A percentile compares a stretch with the other conserved stretches of the same genome.
These are phyloP conservation scores for Westerdykella aurantiaca DNA, from an alignment of 2,329 filamentous ascomycete genomes.

Conservation along the genomic window DNA sequence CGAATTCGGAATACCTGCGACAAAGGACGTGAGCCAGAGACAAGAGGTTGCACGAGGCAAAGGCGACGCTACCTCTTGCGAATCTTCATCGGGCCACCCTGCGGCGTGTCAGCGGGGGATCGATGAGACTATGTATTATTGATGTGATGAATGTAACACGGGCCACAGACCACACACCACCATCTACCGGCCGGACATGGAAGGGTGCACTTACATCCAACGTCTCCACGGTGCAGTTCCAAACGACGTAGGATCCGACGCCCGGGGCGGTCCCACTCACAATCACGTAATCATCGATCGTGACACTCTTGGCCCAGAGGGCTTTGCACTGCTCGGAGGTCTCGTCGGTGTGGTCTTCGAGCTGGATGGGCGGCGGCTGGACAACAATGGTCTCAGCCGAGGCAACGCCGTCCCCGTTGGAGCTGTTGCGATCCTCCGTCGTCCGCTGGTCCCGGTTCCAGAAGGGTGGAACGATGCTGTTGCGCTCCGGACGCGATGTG, in stretches of 20 bases:
- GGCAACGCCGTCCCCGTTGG: slow-evolving; percentile 17
- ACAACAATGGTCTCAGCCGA: slow-evolving; percentile 23
- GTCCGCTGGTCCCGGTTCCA: slow-evolving; percentile 41
- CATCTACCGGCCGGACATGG: slow-evolving; percentile 1
- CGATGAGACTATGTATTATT: neutral
- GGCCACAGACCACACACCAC: neutral
- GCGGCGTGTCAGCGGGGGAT: slow-evolving; percentile 3
- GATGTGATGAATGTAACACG: neutral
- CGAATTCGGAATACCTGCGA: slow-evolving; percentile 82
- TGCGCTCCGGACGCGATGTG: slow-evolving; percentile 23
- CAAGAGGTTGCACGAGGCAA: neutral
- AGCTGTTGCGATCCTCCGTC: slow-evolving; percentile 19
- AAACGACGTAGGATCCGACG: slow-evolving; percentile 88
- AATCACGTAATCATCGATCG: slow-evolving; percentile 57
- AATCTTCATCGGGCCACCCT: slow-evolving; percentile 54
- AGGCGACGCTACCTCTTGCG: slow-evolving; percentile 49
- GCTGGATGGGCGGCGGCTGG: slow-evolving; percentile 46
- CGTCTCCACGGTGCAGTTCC: slow-evolving; percentile 84
- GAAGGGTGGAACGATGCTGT: slow-evolving; percentile 42
- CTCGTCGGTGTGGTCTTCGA: slow-evolving; percentile 61
- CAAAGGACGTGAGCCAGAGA: slow-evolving; percentile 14
- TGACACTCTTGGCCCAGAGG: slow-evolving; percentile 58
- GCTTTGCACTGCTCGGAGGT: slow-evolving; percentile 51
- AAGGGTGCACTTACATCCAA: slow-evolving; percentile 58
- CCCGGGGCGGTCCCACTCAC: slow-evolving; percentile 53